A percentile compares a stretch with the other conserved stretches of the same genome.
Evolutionary conservation across 768 basidiomycete species (phyloP).

Genomic region (Chalciporus pseudorubinellus): DNA sequence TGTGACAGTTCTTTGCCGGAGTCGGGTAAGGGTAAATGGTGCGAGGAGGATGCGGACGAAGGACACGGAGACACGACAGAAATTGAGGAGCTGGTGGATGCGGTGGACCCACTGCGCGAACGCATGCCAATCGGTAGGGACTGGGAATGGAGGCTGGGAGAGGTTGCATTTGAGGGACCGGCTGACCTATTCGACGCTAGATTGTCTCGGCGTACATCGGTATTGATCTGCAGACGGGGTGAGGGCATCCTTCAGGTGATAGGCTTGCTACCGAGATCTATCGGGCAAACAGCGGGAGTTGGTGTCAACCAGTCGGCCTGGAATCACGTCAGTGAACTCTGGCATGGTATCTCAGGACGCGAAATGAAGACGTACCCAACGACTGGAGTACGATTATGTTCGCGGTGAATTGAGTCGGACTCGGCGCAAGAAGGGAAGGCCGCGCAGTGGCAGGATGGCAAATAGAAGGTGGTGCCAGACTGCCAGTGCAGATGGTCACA

Average conservation of each 20-base stretch:
- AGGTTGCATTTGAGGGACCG: constrained; percentile 30
- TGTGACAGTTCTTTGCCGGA: constrained; percentile 31
- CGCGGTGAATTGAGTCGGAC: neutral
- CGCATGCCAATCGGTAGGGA: constrained; percentile 26
- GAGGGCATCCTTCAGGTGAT: constrained; percentile 38
- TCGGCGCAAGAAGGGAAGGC: neutral
- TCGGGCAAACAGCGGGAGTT: neutral
- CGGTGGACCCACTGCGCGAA: constrained; percentile 50
- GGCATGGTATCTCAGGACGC: constrained; percentile 2
- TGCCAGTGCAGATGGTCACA: constrained; percentile 1
- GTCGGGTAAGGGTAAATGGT: constrained; percentile 40
- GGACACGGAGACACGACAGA: constrained; percentile 55
- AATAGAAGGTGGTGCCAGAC: constrained; percentile 1
- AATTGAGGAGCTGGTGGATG: constrained; percentile 55
- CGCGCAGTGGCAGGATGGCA: neutral
- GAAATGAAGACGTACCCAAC: constrained; percentile 12
- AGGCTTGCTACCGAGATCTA: neutral
- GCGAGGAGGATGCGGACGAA: constrained; percentile 50
- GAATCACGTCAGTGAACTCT: constrained; percentile 5
- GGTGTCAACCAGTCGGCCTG: constrained; percentile 4
- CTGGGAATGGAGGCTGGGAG: constrained; percentile 17
- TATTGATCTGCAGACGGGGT: constrained; percentile 47
- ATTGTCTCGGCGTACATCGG: constrained; percentile 36
- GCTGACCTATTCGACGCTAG: constrained; percentile 33
- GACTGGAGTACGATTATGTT: neutral